Conservation (phyloP, 2,329 filamentous ascomycete species). For the Claviceps sp. region DNA sequence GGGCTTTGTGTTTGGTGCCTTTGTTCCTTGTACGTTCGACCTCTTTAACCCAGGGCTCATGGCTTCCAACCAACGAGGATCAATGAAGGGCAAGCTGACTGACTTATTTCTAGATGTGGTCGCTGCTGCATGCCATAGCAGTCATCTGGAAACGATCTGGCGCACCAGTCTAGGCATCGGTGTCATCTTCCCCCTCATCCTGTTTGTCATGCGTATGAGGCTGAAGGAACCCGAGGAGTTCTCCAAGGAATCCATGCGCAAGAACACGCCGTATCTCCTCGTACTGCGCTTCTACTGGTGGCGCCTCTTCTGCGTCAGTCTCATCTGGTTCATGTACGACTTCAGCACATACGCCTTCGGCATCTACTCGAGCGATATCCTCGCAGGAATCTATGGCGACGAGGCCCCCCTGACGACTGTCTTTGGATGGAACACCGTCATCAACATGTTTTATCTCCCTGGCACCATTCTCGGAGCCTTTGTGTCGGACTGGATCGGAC, state of each 20-base stretch:
- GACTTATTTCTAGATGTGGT: slow-evolving; percentile 26
- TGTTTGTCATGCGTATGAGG: slow-evolving; percentile 59
- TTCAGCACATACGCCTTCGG: slow-evolving; percentile 77
- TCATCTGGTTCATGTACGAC: slow-evolving; percentile 86
- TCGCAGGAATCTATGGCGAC: slow-evolving; percentile 48
- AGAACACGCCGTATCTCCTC: slow-evolving; percentile 40
- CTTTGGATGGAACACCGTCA: slow-evolving; percentile 79
- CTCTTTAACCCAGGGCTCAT: no score
- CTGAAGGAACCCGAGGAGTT: slow-evolving; percentile 72
- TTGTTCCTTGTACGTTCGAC: slow-evolving; percentile 47
- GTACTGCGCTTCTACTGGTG: slow-evolving; percentile 57
- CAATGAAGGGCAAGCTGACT: background rate
- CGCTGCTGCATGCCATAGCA: slow-evolving; percentile 40
- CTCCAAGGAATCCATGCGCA: slow-evolving; percentile 54
- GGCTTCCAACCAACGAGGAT: no score
- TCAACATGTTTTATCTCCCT: slow-evolving; percentile 82
- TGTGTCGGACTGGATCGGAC: slow-evolving; percentile 65
- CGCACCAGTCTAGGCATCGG: slow-evolving; percentile 68
- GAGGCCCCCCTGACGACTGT: slow-evolving; percentile 54
- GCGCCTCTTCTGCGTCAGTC: slow-evolving; percentile 53
- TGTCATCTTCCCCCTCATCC: slow-evolving; percentile 58
- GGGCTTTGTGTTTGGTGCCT: slow-evolving; percentile 69
- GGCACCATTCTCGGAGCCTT: slow-evolving; percentile 69
- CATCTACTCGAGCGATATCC: slow-evolving; percentile 69
- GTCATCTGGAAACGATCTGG: slow-evolving; percentile 65